Base-by-base conservation (phyloP, 257 asterid species). In the Capsicum baccatum region DNA sequence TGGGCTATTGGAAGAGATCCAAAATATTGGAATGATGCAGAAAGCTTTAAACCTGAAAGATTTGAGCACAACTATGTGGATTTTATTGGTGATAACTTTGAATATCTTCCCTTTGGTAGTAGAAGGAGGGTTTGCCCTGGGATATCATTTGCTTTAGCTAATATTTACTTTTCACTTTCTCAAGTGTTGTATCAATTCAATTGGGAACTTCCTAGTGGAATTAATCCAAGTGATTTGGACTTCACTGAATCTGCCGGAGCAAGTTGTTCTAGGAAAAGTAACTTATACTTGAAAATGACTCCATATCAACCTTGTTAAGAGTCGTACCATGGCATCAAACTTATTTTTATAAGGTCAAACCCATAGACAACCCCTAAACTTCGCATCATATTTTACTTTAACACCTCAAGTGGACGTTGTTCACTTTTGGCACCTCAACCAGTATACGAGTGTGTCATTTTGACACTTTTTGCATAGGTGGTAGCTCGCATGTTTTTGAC, bases 1-100 rank as follows among this genome's bases (percentile, higher is more conserved):
- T 85, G 87, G 87, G 87, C 87, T 2, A 84, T 84, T 6, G 74
- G 74, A 6, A 81, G 84, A 69, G 86, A 84, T 19, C 81, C 86
- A 3, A 74, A 6, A 47, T 62, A 17, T 16, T 84, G 83, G 83
- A 35, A 16, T 26, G 66, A 64, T 1, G 47, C 3, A 2, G 47
- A 64, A 64, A 33, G 71, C 3, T 64, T 64, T 64, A 64, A 74
- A 4, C 82, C 86, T 0, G 82, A 73, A 33, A 74, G 79, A 48
- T 83, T 83, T 67, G 13, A 47, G 21, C 83, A 71, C 8, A 71
- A 83, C 5, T 11, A 63, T 48, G 5, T 67, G 1, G 84, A 84
- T 83, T 83, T 56, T 48, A 55, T 55, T 54, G 82, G 85, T 2
- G 57, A n/a, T 17, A 5, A n/a, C 57, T 83, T 70, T 44, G 16